A percentile compares a stretch with the other conserved stretches of the same genome.
Evolutionary conservation across 805 yeast species (phyloP).

Genomic region (Candida cerambycidarum): DNA sequence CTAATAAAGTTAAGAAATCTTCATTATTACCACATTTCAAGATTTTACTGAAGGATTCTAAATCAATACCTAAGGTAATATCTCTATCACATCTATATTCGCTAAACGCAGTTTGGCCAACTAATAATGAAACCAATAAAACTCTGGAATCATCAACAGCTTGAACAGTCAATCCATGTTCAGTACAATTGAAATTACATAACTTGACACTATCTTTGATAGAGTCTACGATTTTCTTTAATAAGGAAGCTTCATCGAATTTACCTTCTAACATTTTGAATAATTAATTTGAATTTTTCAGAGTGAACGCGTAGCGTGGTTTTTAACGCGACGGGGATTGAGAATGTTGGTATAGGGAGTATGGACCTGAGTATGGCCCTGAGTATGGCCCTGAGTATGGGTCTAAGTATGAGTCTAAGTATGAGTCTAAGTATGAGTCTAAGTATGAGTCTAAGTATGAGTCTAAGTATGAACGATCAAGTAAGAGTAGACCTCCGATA

Average conservation of each 20-base stretch:
- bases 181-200: conserved; percentile 97
- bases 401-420: too few relatives aligned
- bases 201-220: conserved; percentile 91
- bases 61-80: conserved; percentile 86
- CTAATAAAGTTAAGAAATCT: conserved; percentile 83
- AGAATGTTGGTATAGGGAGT: too few relatives aligned
- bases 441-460: too few relatives aligned
- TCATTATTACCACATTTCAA: conserved; percentile 88
- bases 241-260: conserved; percentile 86
- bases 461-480: too few relatives aligned
- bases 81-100: conserved; percentile 96
- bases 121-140: conserved; percentile 79
- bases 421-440: too few relatives aligned
- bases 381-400: too few relatives aligned
- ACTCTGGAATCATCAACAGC: conserved; percentile 98
- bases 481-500: too few relatives aligned
- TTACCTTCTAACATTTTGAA: conserved; percentile 89
- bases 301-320: not conserved
- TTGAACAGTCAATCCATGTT: conserved; percentile 90
- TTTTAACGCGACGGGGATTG: conserved; percentile 1
- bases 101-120: conserved; percentile 84
- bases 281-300: not conserved
- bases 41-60: conserved; percentile 83
- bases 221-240: conserved; percentile 91
- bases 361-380: too few relatives aligned